phyloP scores from a whole-genome alignment of 1,139 yeast genomes.

The Suhomyces wounanorum region DNA sequence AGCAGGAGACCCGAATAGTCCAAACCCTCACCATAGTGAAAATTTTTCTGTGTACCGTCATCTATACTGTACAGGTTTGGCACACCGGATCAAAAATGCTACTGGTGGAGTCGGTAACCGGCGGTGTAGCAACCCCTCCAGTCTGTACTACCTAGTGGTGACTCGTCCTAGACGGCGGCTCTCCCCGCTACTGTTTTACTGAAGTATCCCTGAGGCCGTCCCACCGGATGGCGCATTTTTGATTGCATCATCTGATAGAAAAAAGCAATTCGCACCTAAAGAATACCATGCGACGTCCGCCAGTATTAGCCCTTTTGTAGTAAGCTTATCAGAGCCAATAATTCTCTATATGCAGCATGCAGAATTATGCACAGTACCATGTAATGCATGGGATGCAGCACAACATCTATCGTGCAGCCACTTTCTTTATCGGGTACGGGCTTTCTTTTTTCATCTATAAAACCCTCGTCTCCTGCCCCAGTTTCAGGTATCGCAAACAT shows the following conservation, averaged over 20 bases:
- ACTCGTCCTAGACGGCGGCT: background rate
- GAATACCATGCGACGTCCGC: slow-evolving; percentile 1
- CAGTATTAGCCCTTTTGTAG: background rate
- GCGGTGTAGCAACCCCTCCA: too few species aligned
- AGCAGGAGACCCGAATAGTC: background rate
- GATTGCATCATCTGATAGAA: slow-evolving; percentile 1
- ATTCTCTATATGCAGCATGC: background rate
- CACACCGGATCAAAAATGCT: too few species aligned
- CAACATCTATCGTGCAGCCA: background rate
- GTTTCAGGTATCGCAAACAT: background rate
- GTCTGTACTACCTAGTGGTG: background rate
- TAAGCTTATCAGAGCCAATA: slow-evolving; percentile 3
- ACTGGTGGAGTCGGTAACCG: background rate
- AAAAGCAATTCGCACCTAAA: background rate
- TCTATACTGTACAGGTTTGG: too few species aligned
- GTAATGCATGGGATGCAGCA: slow-evolving; percentile 1
- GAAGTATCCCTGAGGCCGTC: background rate
- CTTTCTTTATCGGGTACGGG: background rate
- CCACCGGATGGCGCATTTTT: background rate
- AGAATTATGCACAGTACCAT: background rate
- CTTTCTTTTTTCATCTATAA: background rate
- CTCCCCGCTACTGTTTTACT: background rate
- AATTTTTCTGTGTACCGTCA: background rate
- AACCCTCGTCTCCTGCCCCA: background rate
- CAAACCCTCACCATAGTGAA: background rate